These are phyloP conservation scores for Alternaria solani DNA, from an alignment of 2,329 filamentous ascomycete genomes.

Conservation along the genomic window DNA sequence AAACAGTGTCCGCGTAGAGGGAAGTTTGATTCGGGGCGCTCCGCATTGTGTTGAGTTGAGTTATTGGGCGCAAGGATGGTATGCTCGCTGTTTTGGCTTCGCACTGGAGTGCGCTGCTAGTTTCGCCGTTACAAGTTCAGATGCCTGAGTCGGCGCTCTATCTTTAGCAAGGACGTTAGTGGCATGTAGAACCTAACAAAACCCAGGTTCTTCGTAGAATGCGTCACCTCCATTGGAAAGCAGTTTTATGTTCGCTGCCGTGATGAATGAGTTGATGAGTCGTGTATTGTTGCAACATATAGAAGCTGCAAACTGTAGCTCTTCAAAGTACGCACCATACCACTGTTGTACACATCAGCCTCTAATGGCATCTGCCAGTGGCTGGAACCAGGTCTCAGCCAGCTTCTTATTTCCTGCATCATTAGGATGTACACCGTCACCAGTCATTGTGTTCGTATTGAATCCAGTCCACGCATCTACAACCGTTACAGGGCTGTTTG, in stretches of 20 bases:
- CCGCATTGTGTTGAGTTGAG: not conserved
- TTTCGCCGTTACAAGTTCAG: not conserved
- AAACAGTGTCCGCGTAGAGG: no score
- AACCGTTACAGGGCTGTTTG: constrained; percentile 21
- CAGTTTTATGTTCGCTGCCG: no score
- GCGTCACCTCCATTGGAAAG: no score
- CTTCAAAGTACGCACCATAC: not conserved
- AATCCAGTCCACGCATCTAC: constrained; percentile 35
- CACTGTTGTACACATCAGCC: not conserved
- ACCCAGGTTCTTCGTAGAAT: no score
- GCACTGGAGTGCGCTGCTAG: not conserved
- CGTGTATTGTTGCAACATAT: not conserved
- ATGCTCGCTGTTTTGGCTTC: not conserved
- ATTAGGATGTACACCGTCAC: constrained; percentile 39
- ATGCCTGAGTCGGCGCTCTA: no score
- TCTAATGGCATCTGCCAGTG: constrained; percentile 17
- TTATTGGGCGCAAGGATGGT: not conserved
- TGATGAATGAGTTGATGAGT: not conserved
- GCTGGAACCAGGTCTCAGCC: constrained; percentile 21
- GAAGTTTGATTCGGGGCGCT: not conserved
- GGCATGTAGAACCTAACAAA: no score
- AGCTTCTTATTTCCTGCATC: constrained; percentile 26
- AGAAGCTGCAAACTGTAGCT: not conserved
- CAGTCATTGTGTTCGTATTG: constrained; percentile 28
- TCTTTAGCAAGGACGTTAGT: no score